Evolutionary conservation across 73 alveolate species (phyloP).

Genomic region (Paramecium sexaurelia): DNA sequence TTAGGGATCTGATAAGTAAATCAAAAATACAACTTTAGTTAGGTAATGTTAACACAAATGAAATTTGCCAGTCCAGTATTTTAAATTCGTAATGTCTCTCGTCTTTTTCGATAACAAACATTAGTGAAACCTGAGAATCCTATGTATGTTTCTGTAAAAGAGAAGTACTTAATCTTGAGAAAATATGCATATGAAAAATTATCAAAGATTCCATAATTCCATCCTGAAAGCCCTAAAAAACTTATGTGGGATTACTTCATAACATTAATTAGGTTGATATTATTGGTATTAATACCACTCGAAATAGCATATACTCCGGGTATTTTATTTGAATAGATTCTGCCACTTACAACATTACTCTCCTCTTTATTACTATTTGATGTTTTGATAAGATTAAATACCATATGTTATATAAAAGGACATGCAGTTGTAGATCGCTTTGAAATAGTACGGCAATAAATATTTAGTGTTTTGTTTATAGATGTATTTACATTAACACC

Average conservation of each 20-base stretch:
- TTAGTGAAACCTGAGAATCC: neutral
- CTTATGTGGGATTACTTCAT: neutral
- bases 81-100: neutral
- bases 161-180: neutral
- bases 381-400: neutral
- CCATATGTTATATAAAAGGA: slow-evolving; percentile 28
- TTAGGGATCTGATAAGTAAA: slow-evolving; percentile 28
- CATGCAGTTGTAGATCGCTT: slow-evolving; percentile 20
- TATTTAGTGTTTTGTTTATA: neutral
- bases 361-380: neutral
- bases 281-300: slow-evolving; percentile 16
- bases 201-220: neutral
- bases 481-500: neutral
- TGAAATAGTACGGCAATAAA: neutral
- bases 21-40: neutral
- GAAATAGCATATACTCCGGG: neutral
- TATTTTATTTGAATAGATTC: neutral
- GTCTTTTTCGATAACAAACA: slow-evolving; percentile 9
- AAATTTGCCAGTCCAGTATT: slow-evolving; percentile 43
- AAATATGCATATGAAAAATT: neutral
- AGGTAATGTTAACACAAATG: neutral
- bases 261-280: neutral
- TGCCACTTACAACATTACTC: neutral
- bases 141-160: neutral
- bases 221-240: slow-evolving; percentile 8